Conservation (phyloP, 2,329 filamentous ascomycete genomes). For the Fusarium paranaense region DNA sequence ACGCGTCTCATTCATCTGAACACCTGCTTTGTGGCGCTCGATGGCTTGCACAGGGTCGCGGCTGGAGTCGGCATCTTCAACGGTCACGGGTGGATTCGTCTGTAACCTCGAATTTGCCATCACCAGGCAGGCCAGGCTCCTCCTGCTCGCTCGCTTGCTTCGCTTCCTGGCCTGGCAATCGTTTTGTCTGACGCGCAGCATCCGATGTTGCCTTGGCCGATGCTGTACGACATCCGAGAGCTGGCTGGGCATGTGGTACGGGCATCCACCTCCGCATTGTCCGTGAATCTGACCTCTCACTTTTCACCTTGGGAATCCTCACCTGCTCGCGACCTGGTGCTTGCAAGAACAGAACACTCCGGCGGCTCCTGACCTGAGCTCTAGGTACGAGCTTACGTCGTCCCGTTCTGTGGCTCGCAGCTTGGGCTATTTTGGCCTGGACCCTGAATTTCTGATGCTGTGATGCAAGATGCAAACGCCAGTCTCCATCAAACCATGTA, state of each 20-base stretch:
- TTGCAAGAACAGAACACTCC: slow-evolving; percentile 6
- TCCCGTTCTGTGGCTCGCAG: slow-evolving; percentile 20
- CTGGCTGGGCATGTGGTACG: slow-evolving; percentile 4
- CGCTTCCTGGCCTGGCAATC: not conserved
- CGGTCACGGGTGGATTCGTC: not conserved
- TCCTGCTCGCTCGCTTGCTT: not conserved
- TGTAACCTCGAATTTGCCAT: not conserved
- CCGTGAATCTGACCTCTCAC: slow-evolving; percentile 12
- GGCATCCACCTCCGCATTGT: slow-evolving; percentile 27
- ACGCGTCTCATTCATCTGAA: slow-evolving; percentile 1
- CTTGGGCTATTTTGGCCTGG: slow-evolving; percentile 31
- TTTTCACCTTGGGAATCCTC: not conserved
- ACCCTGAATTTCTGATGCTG: slow-evolving; percentile 31
- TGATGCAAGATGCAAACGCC: slow-evolving; percentile 23
- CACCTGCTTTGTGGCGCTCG: not conserved
- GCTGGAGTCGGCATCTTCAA: slow-evolving; percentile 14
- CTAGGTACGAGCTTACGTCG: slow-evolving; percentile 10
- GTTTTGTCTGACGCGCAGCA: slow-evolving; percentile 10
- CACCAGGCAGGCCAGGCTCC: not conserved
- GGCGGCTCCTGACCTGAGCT: not conserved
- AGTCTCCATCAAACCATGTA: slow-evolving; percentile 11
- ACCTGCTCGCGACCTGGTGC: not conserved
- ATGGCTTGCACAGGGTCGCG: slow-evolving; percentile 2
- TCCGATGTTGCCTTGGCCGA: slow-evolving; percentile 3
- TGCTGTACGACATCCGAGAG: slow-evolving; percentile 15